A percentile compares a stretch with the other conserved stretches of the same genome.
Conservation (phyloP, 2,329 filamentous ascomycete species). For the Ceratocystis papillata region DNA sequence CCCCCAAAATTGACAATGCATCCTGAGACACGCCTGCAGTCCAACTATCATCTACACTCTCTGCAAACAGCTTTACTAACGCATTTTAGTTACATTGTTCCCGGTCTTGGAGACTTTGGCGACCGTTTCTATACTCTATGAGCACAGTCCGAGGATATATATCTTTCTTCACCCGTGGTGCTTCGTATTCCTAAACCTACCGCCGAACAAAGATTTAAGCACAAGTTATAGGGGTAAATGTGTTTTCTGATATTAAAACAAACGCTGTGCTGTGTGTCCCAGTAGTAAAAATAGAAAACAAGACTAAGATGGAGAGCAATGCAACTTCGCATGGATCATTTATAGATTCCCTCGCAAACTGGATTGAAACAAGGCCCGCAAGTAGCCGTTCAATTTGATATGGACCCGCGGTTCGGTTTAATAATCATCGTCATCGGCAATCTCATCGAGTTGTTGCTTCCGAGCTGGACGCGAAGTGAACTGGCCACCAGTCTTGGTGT, state of each 20-base stretch:
- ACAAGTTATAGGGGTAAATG: not conserved
- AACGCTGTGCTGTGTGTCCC: conserved; percentile 13
- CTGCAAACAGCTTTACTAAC: conserved; percentile 8
- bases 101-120: conserved; percentile 88
- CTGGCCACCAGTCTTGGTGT: conserved; percentile 20
- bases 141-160: not conserved
- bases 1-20: not conserved
- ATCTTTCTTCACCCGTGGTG: no score
- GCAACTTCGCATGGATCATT: not conserved
- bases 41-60: not conserved
- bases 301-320: not conserved
- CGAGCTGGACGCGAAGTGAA: conserved; percentile 20
- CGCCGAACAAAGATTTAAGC: not conserved
- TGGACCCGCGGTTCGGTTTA: not conserved
- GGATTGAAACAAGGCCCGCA: not conserved
- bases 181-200: no score
- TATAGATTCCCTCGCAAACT: not conserved
- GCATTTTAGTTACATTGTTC: conserved; percentile 73
- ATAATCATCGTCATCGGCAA: conserved; percentile 22
- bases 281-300: conserved; percentile 15
- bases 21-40: not conserved
- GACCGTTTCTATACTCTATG: conserved; percentile 75
- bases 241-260: conserved; percentile 14
- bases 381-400: not conserved
- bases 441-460: conserved; percentile 20